Base-by-base conservation (phyloP, 495 filamentous ascomycete genomes). In the Hypoxylon lienhwacheense region DNA sequence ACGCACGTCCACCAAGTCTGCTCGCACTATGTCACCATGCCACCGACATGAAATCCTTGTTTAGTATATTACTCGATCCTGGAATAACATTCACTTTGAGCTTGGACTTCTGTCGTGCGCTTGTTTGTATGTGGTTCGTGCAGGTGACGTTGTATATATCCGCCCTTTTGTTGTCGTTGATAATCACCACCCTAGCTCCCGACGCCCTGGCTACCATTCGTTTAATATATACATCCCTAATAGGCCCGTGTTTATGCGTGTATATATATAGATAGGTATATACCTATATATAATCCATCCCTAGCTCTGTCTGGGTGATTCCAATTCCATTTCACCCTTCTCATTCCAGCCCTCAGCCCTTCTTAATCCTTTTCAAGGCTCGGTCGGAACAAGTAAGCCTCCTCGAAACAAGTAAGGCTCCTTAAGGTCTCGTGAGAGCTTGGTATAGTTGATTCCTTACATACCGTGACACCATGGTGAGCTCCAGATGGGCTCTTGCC, bases 1-100 rank as follows among this genome's bases (percentile, higher is more conserved):
- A 28, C 31, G 36, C 35, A 44, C 47, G 24, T 10, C 19, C 31
- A 47, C 24, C 22, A 7, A 22, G n/a, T n/a, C n/a, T 24, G 29
- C 41, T 7, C 19, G 19, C 3, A 14, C 4, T 21, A 25, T 21
- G 15, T 0, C 10, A 19, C 0, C 21, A 56, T 31, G 37, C 29
- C 43, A 53, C 57, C 46, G 35, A 35, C 50, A 55, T 44, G 26
- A 26, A 36, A 61, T 25, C 58, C 58, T 52, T 61, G 58, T 14
- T 16, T 25, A n/a, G n/a, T n/a, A 48, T 25, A 1, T 25, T 40
- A 7, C 32, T 52, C 14, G 21, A 25, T 55, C 17, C 20, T 52
- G 55, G 58, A 43, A 47, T 15, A 24, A 25, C 5, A 12, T 41
- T 26, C 21, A 7, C 5, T 7, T 11, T 11, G 25, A 41, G 37